These are phyloP conservation scores for Fusarium nurragi DNA, from an alignment of 2,329 filamentous ascomycete species.

Conservation along the genomic window DNA sequence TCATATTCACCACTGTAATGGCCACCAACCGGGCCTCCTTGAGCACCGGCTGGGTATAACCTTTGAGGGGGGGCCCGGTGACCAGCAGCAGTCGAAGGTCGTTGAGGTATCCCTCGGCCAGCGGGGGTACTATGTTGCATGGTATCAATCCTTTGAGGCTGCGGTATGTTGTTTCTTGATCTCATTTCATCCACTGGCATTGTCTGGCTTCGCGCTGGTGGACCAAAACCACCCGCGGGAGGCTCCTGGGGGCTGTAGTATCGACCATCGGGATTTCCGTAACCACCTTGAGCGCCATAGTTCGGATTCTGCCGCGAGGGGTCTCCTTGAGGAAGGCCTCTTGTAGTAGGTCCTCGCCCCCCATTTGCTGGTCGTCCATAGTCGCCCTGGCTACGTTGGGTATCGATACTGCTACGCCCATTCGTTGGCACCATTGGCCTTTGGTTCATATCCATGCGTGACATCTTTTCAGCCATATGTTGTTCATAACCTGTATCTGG, in stretches of 20 bases:
- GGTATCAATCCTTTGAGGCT: slow-evolving; percentile 54
- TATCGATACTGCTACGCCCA: slow-evolving; percentile 42
- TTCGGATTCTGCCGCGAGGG: slow-evolving; percentile 44
- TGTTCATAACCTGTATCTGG: slow-evolving; percentile 43
- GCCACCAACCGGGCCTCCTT: slow-evolving; percentile 50
- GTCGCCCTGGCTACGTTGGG: slow-evolving; percentile 41
- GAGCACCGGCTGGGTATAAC: slow-evolving; percentile 56
- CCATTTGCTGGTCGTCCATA: slow-evolving; percentile 44
- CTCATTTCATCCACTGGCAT: slow-evolving; percentile 64
- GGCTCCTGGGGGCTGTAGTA: slow-evolving; percentile 46
- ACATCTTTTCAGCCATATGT: slow-evolving; percentile 49
- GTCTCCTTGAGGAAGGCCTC: slow-evolving; percentile 50
- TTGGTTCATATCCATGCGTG: slow-evolving; percentile 50
- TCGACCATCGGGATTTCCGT: slow-evolving; percentile 44
- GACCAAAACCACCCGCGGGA: slow-evolving; percentile 56
- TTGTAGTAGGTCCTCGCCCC: slow-evolving; percentile 41
- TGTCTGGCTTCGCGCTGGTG: slow-evolving; percentile 68
- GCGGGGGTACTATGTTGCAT: slow-evolving; percentile 58
- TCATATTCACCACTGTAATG: slow-evolving; percentile 48
- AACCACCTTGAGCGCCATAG: slow-evolving; percentile 37
- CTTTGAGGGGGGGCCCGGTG: slow-evolving; percentile 64
- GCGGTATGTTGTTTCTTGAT: slow-evolving; percentile 50
- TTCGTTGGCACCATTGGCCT: slow-evolving; percentile 34
- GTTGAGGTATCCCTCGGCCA: slow-evolving; percentile 58
- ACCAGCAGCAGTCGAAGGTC: slow-evolving; percentile 65